Conservation (phyloP, 1,284 basidiomycete species). For the Pulchroboletus neoregius region DNA sequence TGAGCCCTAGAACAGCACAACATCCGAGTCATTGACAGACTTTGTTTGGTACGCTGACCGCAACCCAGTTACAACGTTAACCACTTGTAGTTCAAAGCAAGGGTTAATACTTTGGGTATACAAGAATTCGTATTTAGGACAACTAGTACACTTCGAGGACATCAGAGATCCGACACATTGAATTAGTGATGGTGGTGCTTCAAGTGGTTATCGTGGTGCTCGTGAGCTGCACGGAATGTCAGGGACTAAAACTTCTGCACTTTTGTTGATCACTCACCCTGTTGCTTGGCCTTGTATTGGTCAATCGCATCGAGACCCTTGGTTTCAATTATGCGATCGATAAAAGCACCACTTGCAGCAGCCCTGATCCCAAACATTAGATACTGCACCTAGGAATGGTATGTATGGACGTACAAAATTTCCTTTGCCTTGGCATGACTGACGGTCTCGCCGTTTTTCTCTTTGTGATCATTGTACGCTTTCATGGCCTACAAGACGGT, state of each 20-base stretch:
- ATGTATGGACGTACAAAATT: conserved; percentile 19
- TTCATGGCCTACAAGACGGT: conserved; percentile 27
- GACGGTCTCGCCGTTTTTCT: conserved; percentile 15
- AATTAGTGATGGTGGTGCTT: conserved; percentile 4
- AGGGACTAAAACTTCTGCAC: neutral
- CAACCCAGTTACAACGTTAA: no score
- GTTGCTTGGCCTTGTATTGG: conserved; percentile 35
- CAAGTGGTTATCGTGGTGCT: neutral
- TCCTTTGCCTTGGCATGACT: conserved; percentile 23
- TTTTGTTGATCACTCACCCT: conserved; percentile 4
- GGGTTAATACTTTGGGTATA: neutral
- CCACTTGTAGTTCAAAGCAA: no score
- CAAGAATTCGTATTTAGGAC: neutral
- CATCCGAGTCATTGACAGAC: no score
- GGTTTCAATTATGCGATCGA: conserved; percentile 46
- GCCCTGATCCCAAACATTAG: conserved; percentile 18
- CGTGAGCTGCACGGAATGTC: conserved; percentile 10
- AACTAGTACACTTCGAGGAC: neutral
- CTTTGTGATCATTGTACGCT: conserved; percentile 22
- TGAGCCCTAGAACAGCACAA: no score
- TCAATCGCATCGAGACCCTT: conserved; percentile 47
- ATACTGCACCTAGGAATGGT: no score
- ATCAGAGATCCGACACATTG: neutral
- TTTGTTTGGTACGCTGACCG: no score
- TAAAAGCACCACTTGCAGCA: conserved; percentile 40